A percentile compares a stretch with the other conserved stretches of the same genome.
phyloP scores from a whole-genome alignment of 169 alveolate genomes.

The Theileria sp. region DNA sequence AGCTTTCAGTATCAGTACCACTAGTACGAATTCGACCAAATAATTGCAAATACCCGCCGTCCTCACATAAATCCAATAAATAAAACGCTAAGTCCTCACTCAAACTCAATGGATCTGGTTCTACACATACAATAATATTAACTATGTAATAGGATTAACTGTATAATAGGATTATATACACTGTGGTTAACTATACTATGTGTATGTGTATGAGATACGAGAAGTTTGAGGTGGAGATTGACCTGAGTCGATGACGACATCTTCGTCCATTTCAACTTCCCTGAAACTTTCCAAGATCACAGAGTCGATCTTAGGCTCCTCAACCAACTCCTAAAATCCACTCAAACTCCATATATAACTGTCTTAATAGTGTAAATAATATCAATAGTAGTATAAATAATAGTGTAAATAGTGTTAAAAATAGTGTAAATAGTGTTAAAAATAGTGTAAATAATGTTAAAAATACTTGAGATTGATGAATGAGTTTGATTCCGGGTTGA shows the following conservation, averaged over 20 bases:
- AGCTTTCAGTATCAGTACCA: slow-evolving; percentile 41
- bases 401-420: no score
- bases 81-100: slow-evolving; percentile 44
- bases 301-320: slow-evolving; percentile 27
- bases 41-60: slow-evolving; percentile 34
- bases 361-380: no score
- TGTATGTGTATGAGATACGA: not conserved
- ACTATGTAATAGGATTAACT: not conserved
- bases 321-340: not conserved
- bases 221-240: not conserved
- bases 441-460: no score
- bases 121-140: no score
- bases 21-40: slow-evolving; percentile 42
- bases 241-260: not conserved
- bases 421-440: no score
- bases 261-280: slow-evolving; percentile 43
- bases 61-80: slow-evolving; percentile 55
- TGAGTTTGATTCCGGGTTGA: not conserved
- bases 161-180: no score
- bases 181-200: not conserved
- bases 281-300: slow-evolving; percentile 44
- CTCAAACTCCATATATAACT: no score
- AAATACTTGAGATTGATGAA: not conserved
- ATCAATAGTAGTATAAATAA: no score
- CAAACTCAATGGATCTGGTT: not conserved